Evolutionary conservation across 73 alveolate genomes (phyloP), one percentile per base, ranked within the genome.

Genomic region (Uronychia binucleata): DNA sequence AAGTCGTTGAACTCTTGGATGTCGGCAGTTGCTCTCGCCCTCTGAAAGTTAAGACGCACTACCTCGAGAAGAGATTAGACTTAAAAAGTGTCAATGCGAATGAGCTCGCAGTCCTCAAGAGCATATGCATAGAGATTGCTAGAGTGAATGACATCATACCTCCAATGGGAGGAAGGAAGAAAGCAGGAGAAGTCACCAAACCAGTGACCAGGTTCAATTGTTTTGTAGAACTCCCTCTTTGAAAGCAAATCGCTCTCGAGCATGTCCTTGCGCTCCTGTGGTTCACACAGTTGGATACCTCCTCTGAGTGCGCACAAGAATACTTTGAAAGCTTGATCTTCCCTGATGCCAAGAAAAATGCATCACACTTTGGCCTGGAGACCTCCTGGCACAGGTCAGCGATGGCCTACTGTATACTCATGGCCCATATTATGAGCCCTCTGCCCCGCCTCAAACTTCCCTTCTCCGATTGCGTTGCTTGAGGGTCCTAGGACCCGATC

Each of bases 171-270:
- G 82, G 74, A 83, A 35, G 85, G 80, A 31, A 1, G 29, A 58
- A 85, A 85, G 59, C 86, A 85, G 26, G 86, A 77, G 31, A 30
- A 77, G 30, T 85, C 81, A 1, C 91, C 91, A 58, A 85, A 85
- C 8, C 33, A 28, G 28, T 85, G 31, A 8, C 85, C 67, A n/a
- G 86, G 67, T 11, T 5, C 19, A 19, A 46, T 46, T 5, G 19
- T 19, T 19, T 46, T 46, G 19, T 46, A 46, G 67, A 11, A 46
- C n/a, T 46, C 67, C 19, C 67, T 46, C 67, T 46, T 5, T 46
- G 67, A 46, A 5, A 46, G 19, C 5, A 46, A 19, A 46, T 46
- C 67, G 5, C 67, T 5, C 19, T 46, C 67, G n/a, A 46, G 67
- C 19, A 11, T 46, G 67, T 46, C 67, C 5, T 46, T 5, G 5